These are phyloP conservation scores for Coemansia interrupta DNA, from an alignment of 192 early-diverging fungal species.

Conservation along the genomic window DNA sequence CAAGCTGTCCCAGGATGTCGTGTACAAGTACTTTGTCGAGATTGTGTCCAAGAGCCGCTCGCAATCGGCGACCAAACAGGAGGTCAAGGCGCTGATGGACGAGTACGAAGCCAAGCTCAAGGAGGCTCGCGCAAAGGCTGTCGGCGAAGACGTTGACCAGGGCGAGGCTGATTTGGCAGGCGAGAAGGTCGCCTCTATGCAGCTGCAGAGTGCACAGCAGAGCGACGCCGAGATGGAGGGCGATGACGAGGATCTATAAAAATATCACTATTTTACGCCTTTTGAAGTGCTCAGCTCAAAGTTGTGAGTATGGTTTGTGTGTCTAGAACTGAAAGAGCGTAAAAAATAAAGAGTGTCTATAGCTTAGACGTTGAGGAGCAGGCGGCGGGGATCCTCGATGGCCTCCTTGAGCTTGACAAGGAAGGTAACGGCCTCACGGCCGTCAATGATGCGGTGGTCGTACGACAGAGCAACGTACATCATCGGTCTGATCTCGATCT, in stretches of 20 bases:
- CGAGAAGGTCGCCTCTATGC: not conserved
- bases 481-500: constrained; percentile 86
- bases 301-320: constrained; percentile 1
- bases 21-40: constrained; percentile 83
- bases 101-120: constrained; percentile 81
- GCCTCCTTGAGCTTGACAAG: constrained; percentile 94
- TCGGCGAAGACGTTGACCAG: constrained; percentile 62
- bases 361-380: constrained; percentile 81
- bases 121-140: constrained; percentile 64
- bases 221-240: constrained; percentile 13
- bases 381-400: constrained; percentile 90
- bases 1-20: constrained; percentile 79
- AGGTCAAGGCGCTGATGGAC: constrained; percentile 75
- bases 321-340: too few relatives aligned
- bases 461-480: constrained; percentile 99
- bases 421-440: constrained; percentile 98
- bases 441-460: constrained; percentile 98
- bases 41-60: constrained; percentile 74
- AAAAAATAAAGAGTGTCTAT: too few relatives aligned
- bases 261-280: not conserved
- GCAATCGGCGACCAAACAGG: constrained; percentile 60
- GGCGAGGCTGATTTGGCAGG: constrained; percentile 6
- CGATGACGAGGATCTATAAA: constrained; percentile 13
- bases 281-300: not conserved
- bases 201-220: constrained; percentile 13